phyloP scores from a whole-genome alignment of 208 protist genomes.

The Trypanosoma melophagium region DNA sequence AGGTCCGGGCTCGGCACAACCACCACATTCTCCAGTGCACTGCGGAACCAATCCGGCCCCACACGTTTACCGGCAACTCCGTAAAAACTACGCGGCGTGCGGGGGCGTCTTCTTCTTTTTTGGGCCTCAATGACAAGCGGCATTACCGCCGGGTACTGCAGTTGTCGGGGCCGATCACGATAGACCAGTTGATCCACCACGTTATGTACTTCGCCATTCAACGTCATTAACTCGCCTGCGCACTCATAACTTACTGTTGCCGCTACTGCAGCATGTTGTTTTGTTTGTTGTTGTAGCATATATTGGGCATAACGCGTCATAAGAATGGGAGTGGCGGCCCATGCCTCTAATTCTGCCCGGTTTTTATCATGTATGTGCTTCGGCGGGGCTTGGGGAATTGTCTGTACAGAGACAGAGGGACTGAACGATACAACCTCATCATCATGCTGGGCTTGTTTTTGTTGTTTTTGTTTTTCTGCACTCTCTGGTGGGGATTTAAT shows the following conservation, averaged over 20 bases:
- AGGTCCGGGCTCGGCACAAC: slow-evolving; percentile 54
- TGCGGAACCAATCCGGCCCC: slow-evolving; percentile 53
- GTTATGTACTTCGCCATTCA: slow-evolving; percentile 59
- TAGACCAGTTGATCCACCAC: slow-evolving; percentile 48
- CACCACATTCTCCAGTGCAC: slow-evolving; percentile 38
- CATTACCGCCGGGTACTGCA: slow-evolving; percentile 43
- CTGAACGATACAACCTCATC: not conserved
- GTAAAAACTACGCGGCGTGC: slow-evolving; percentile 74
- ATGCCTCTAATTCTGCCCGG: not conserved
- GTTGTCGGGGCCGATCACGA: slow-evolving; percentile 37
- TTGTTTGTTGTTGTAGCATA: too few species aligned
- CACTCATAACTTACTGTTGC: slow-evolving; percentile 30
- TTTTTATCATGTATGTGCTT: not conserved
- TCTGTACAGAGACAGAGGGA: not conserved
- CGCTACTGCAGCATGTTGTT: too few species aligned
- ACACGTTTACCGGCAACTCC: slow-evolving; percentile 34
- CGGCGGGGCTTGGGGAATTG: not conserved
- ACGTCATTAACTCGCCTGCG: slow-evolving; percentile 53
- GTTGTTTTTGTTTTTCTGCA: not conserved
- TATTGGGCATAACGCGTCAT: not conserved
- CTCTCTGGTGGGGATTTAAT: not conserved
- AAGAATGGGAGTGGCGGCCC: slow-evolving; percentile 15
- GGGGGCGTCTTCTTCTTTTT: slow-evolving; percentile 40
- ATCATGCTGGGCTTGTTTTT: not conserved
- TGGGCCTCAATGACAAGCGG: slow-evolving; percentile 42